These are phyloP conservation scores for Rhizophlyctis rosea DNA, from an alignment of 192 early-diverging fungal species.

Conservation along the genomic window DNA sequence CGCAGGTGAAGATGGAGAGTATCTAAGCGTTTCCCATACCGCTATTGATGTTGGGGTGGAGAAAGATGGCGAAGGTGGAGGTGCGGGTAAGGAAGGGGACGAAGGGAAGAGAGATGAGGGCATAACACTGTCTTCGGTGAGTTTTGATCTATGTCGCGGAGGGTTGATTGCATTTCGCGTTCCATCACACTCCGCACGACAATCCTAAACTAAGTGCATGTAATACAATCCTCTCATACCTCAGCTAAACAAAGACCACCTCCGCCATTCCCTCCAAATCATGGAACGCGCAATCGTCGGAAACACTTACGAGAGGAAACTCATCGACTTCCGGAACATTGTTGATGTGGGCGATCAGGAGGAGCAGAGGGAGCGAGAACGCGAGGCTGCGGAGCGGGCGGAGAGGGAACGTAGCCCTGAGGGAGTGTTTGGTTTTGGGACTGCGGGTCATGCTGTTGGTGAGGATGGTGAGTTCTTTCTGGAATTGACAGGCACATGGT, in stretches of 20 bases:
- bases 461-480: neutral
- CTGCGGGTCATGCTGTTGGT: neutral
- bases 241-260: slow-evolving; percentile 44
- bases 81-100: slow-evolving; percentile 1
- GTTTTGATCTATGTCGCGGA: neutral
- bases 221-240: too few relatives aligned
- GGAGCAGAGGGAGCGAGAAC: slow-evolving; percentile 2
- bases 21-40: too few relatives aligned
- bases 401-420: neutral
- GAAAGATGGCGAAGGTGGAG: too few relatives aligned
- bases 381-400: too few relatives aligned
- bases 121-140: neutral
- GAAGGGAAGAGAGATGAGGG: neutral
- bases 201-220: neutral
- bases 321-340: slow-evolving; percentile 49
- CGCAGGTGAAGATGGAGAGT: too few relatives aligned
- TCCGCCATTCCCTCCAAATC: slow-evolving; percentile 36
- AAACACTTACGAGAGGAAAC: slow-evolving; percentile 52
- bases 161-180: neutral
- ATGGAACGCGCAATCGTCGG: slow-evolving; percentile 56
- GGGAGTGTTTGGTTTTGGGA: neutral
- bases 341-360: slow-evolving; percentile 29
- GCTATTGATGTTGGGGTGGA: too few relatives aligned
- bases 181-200: neutral
- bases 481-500: too few relatives aligned